Conservation (phyloP, 176 grass and related monocot genomes). For the Phragmites australis region DNA sequence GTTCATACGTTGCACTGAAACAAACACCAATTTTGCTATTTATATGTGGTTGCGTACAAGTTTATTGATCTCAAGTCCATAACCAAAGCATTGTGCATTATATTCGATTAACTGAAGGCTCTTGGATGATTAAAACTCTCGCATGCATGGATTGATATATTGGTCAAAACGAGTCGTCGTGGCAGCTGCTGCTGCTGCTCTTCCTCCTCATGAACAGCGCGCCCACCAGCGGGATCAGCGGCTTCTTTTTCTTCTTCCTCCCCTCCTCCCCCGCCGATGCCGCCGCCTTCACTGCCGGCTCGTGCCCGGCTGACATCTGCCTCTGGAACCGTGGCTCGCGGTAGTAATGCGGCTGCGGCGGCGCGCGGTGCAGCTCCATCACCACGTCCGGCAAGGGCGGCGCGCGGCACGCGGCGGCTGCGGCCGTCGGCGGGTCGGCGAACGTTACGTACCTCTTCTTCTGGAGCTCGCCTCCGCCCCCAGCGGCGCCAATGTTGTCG, state of each 20-base stretch:
- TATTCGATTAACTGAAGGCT: not conserved
- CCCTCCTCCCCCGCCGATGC: not conserved
- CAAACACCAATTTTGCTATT: not conserved
- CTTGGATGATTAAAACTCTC: not conserved
- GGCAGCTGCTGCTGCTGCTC: slow-evolving; percentile 28
- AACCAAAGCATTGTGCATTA: not conserved
- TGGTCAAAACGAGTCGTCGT: slow-evolving; percentile 37
- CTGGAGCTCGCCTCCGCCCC: slow-evolving; percentile 49
- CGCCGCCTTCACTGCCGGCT: not conserved
- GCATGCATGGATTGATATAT: not conserved
- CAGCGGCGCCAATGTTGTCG: accelerated
- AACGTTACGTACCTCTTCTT: slow-evolving; percentile 94
- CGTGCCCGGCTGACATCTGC: slow-evolving; percentile 38
- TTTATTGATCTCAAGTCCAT: not conserved
- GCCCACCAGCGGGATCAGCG: slow-evolving; percentile 69
- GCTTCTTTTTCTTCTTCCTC: slow-evolving; percentile 79
- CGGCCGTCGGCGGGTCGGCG: slow-evolving; percentile 55
- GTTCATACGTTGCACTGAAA: too few relatives aligned
- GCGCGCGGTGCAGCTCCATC: slow-evolving; percentile 34
- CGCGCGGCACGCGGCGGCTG: slow-evolving; percentile 11
- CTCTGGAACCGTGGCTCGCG: slow-evolving; percentile 46
- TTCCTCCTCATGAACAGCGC: slow-evolving; percentile 79
- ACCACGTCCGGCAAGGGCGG: slow-evolving; percentile 37
- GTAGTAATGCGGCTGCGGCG: slow-evolving; percentile 35
- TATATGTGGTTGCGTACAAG: not conserved